Base-by-base conservation (phyloP, 1,139 yeast species). In the Candida glucosophila region DNA sequence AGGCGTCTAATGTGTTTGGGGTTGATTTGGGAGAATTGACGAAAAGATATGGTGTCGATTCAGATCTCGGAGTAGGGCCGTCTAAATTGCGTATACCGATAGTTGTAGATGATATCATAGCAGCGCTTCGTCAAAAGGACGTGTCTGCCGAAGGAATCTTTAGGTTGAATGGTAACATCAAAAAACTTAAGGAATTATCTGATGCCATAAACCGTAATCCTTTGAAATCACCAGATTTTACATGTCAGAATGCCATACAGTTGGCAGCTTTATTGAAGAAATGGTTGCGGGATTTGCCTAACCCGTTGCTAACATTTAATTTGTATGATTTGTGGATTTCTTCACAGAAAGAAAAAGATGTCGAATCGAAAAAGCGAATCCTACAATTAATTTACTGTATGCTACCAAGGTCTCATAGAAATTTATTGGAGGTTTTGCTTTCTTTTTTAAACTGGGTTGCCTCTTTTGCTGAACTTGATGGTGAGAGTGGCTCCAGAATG, bases 81-180 rank as follows among this genome's bases (percentile, higher is more conserved):
- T 60, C 77, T 1, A 77, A 76, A 41, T 66, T 90, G 23, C 67
- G 78, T 22, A 81, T 92, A 22, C 99, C 99, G 0, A 71, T 83
- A 27, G 66, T 92, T 23, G 67, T 92, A 27, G 97, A 90, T 44
- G 97, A 90, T 43, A 61, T 88, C 11, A 73, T 92, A 23, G 72
- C 73, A 25, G 83, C 94, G 1, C 72, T 92, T 59, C 72, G 83
- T 31, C 93, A 82, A 32, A 85, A 83, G 63, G 97, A 90, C 55
- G 78, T 92, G 83, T 82, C 96, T 3, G 90, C 86, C 12, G 98
- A 90, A 53, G 98, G 98, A 31, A 81, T 92, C 6, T 92, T 92
- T 63, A 71, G 99, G 43, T 81, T 88, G 47, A 92, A 92, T 48
- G 99, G 99, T 45, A 92, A 92, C 45, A 90, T 92, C 43, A 77